Base-by-base conservation (phyloP, 106 monocot genomes). In the Dendrobium nobile region DNA sequence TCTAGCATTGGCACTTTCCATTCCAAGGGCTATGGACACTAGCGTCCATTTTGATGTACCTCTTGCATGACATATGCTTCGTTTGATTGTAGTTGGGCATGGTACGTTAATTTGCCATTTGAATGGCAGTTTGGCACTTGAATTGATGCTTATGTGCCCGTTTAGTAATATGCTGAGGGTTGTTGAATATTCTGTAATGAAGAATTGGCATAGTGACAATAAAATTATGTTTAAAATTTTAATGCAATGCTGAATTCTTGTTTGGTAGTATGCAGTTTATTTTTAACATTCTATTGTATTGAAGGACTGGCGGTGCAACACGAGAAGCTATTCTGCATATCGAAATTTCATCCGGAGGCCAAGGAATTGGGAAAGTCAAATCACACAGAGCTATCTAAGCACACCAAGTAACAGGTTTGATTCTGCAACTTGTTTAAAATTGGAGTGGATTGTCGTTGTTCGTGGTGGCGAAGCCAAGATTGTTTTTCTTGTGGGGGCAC, bases 241-340 rank as follows among this genome's bases (percentile, higher is more conserved):
- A 0, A 61, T 20, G 6, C 61, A 61, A 61, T 61, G 61, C 3
- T 76, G 16, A 13, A 5, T 76, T 48, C 27, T 51, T 47, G 3
- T 51, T 51, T 47, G 11, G 18, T 76, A 16, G 4, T 27, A 76
- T 47, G 75, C 20, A 5, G 77, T 77, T 13, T 37, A 37, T 37
- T 2, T 2, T 2, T 47, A 44, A 18, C 4, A 76, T 78, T 33
- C 9, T 58, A 37, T 16, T 72, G 76, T 43, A 27, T 54, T 76
- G 80, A 84, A 98, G 98, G 95, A 95, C 42, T 98, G 98, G 98
- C 85, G 87, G 73, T 98, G 98, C 80, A 98, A 98, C 79, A 91
- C 88, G 9, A 92, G 80, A 81, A 89, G 95, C 5, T 98, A 95
- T 40, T 91, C 88, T 64, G 95, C 92, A 1, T 98, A 95, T 42